Conservation (phyloP, 1,284 basidiomycete genomes). For the Macrocybe sp. region DNA sequence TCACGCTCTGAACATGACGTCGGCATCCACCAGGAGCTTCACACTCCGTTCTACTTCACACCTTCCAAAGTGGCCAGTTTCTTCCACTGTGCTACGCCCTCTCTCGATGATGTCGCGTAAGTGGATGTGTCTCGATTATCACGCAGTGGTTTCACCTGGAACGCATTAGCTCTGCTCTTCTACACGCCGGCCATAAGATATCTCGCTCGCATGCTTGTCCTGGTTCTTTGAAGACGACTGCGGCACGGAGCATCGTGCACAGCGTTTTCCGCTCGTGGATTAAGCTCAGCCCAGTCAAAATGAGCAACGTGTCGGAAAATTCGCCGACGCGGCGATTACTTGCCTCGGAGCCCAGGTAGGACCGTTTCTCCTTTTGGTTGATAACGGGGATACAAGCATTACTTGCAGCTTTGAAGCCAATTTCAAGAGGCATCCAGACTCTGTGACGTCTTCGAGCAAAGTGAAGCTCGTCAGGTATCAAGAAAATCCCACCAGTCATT, state of each 20-base stretch:
- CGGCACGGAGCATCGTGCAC: constrained; percentile 67
- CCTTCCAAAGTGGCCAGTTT: constrained; percentile 77
- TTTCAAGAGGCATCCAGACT: constrained; percentile 69
- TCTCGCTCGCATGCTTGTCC: constrained; percentile 88
- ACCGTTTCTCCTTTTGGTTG: constrained; percentile 8
- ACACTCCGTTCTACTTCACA: constrained; percentile 88
- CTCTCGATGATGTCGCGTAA: constrained; percentile 71
- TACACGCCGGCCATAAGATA: constrained; percentile 81
- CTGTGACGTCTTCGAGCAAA: constrained; percentile 52
- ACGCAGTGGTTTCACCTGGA: background rate
- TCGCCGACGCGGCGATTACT: constrained; percentile 68
- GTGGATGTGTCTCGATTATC: constrained; percentile 23
- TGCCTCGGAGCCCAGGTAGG: constrained; percentile 61
- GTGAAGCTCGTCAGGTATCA: constrained; percentile 88
- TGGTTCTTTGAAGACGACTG: constrained; percentile 91
- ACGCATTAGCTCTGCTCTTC: constrained; percentile 65
- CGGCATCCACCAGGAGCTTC: constrained; percentile 58
- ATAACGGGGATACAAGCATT: constrained; percentile 5
- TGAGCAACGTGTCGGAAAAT: constrained; percentile 70
- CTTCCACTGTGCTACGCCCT: constrained; percentile 81
- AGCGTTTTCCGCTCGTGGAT: constrained; percentile 86
- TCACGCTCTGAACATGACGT: background rate
- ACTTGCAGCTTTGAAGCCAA: constrained; percentile 57
- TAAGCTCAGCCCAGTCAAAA: constrained; percentile 76
- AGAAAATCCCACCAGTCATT: constrained; percentile 84